A percentile compares a stretch with the other conserved stretches of the same genome.
Conservation (phyloP, 192 early-diverging fungal species). For the Martensiomyces pterosporus region DNA sequence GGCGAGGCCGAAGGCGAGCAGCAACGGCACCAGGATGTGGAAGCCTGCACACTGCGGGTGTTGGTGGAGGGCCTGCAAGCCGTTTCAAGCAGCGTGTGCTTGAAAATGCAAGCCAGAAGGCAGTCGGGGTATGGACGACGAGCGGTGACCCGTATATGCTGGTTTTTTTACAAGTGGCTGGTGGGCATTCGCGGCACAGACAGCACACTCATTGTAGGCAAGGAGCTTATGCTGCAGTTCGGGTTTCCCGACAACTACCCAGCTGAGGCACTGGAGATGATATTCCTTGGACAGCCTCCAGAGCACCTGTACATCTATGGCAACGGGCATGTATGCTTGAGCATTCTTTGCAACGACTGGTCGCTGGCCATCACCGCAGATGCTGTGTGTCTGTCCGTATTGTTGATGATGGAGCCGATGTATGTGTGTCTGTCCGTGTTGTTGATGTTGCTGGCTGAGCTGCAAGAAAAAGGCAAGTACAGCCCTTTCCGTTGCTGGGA, state of each 20-base stretch:
- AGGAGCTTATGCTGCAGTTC: conserved; percentile 56
- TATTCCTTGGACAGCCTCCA: conserved; percentile 61
- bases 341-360: conserved; percentile 94
- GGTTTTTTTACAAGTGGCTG: conserved; percentile 52
- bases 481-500: conserved; percentile 53
- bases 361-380: conserved; percentile 85
- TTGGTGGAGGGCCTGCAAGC: too few relatives aligned
- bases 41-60: too few relatives aligned
- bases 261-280: conserved; percentile 68
- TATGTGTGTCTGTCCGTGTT: conserved; percentile 86
- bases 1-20: background rate
- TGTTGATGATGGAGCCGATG: conserved; percentile 94
- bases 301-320: conserved; percentile 77
- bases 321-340: conserved; percentile 96
- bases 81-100: too few relatives aligned
- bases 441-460: conserved; percentile 75
- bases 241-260: conserved; percentile 69
- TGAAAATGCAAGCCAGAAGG: background rate
- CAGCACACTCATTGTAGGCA: conserved; percentile 63
- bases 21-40: background rate
- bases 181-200: conserved; percentile 60
- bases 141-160: too few relatives aligned
- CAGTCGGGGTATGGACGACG: background rate
- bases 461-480: conserved; percentile 38
- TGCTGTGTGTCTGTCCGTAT: conserved; percentile 83